phyloP scores from a whole-genome alignment of 192 early-diverging fungal genomes.

The Mortierella hygrophila region DNA sequence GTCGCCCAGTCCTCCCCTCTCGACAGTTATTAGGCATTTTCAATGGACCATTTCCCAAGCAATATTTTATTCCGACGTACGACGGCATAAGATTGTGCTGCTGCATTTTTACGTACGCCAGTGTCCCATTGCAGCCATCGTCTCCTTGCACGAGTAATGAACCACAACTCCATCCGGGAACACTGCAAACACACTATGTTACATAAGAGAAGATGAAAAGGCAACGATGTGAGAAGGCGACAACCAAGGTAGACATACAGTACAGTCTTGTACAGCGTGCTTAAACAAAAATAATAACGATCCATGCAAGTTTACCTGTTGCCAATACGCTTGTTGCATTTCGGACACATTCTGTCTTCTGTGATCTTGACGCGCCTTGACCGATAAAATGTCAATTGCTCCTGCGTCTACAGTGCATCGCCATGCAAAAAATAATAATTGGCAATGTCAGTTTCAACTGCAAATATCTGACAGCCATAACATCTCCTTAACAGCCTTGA shows the following conservation, averaged over 20 bases:
- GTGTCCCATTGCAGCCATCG: constrained; percentile 33
- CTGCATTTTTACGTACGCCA: constrained; percentile 27
- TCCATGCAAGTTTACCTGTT: constrained; percentile 59
- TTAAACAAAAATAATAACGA: neutral
- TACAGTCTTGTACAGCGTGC: neutral
- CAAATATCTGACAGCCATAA: neutral
- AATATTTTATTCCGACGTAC: neutral
- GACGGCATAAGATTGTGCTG: neutral
- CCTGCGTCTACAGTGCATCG: constrained; percentile 66
- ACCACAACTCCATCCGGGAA: constrained; percentile 80
- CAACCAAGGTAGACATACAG: neutral
- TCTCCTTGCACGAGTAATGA: constrained; percentile 81
- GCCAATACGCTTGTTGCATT: constrained; percentile 73
- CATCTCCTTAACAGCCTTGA: neutral
- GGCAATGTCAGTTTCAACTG: neutral
- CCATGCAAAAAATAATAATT: constrained; percentile 9
- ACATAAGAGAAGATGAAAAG: neutral
- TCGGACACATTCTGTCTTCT: constrained; percentile 84
- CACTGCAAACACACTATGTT: constrained; percentile 77
- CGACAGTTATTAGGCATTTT: no score
- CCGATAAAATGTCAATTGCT: constrained; percentile 70
- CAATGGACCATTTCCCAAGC: no score
- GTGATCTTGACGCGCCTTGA: constrained; percentile 73
- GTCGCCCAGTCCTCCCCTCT: neutral
- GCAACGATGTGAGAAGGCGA: neutral